A percentile compares a stretch with the other conserved stretches of the same genome.
These are phyloP conservation scores for Gremmenia infestans DNA, from an alignment of 2,329 filamentous ascomycete genomes.

Conservation along the genomic window DNA sequence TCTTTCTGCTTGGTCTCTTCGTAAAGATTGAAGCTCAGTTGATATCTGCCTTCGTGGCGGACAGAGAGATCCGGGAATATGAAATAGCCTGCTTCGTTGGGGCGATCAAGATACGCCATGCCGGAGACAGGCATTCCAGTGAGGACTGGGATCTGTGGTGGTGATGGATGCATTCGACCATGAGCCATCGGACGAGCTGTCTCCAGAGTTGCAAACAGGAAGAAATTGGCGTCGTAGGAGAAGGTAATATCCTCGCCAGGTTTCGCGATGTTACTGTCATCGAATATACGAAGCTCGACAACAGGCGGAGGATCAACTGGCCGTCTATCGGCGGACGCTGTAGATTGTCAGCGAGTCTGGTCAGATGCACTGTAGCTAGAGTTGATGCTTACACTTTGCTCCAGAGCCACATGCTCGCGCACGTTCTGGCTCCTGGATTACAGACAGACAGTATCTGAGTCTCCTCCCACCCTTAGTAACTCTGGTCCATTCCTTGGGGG, in stretches of 20 bases:
- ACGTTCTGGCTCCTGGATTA: conserved; percentile 91
- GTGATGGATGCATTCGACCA: conserved; percentile 64
- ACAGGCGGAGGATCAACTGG: conserved; percentile 65
- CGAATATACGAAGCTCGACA: conserved; percentile 81
- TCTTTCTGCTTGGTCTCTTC: conserved; percentile 85
- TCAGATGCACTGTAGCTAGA: conserved; percentile 7
- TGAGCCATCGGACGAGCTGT: conserved; percentile 78
- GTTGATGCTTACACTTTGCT: conserved; percentile 71
- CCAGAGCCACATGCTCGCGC: conserved; percentile 93
- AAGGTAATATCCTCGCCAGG: conserved; percentile 66
- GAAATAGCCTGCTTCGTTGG: conserved; percentile 78
- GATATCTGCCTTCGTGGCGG: conserved; percentile 88
- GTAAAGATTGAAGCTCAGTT: conserved; percentile 87
- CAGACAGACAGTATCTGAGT: conserved; percentile 75
- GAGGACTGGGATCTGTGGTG: conserved; percentile 73
- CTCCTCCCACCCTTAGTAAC: conserved; percentile 69
- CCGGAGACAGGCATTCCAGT: conserved; percentile 93
- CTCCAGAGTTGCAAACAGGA: conserved; percentile 89
- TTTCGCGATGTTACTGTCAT: conserved; percentile 42
- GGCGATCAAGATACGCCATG: conserved; percentile 92
- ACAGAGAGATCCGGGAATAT: conserved; percentile 97
- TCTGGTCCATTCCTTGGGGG: conserved; percentile 21
- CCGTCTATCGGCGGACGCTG: conserved; percentile 25
- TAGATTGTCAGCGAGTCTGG: neutral
- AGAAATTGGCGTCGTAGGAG: conserved; percentile 93